These are phyloP conservation scores for Oryza officinalis DNA, from an alignment of 176 grass and related monocot species.

Conservation along the genomic window DNA sequence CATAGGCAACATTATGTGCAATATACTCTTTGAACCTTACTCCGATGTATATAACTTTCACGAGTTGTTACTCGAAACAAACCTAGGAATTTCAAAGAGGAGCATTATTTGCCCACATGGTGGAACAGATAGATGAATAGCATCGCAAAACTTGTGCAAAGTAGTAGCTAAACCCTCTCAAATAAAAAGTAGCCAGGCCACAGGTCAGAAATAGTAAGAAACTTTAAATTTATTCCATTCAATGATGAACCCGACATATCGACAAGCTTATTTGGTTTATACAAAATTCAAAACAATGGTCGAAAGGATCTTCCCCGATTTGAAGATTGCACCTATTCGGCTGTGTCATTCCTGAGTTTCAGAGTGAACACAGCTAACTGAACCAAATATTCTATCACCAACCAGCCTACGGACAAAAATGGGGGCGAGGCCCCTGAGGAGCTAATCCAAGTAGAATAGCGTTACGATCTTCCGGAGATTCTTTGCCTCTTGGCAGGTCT, in stretches of 20 bases:
- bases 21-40: too few species aligned
- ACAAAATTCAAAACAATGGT: constrained; percentile 59
- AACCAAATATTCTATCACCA: constrained; percentile 17
- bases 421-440: neutral
- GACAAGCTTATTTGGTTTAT: constrained; percentile 49
- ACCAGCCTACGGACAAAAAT: constrained; percentile 50
- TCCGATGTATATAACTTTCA: too few species aligned
- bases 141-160: neutral
- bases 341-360: neutral
- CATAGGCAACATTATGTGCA: too few species aligned
- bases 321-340: constrained; percentile 30
- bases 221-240: constrained; percentile 23
- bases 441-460: constrained; percentile 96
- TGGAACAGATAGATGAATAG: too few species aligned
- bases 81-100: too few species aligned
- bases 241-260: constrained; percentile 28
- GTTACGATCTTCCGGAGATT: constrained; percentile 96
- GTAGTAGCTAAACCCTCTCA: too few species aligned
- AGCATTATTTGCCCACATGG: too few species aligned
- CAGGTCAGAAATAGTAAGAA: neutral
- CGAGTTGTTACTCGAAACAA: too few species aligned
- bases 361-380: constrained; percentile 39
- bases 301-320: constrained; percentile 31
- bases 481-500: constrained; percentile 96
- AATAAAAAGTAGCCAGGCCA: neutral